phyloP scores from a whole-genome alignment of 441 rosid species.

The Bruguiera hainesii region DNA sequence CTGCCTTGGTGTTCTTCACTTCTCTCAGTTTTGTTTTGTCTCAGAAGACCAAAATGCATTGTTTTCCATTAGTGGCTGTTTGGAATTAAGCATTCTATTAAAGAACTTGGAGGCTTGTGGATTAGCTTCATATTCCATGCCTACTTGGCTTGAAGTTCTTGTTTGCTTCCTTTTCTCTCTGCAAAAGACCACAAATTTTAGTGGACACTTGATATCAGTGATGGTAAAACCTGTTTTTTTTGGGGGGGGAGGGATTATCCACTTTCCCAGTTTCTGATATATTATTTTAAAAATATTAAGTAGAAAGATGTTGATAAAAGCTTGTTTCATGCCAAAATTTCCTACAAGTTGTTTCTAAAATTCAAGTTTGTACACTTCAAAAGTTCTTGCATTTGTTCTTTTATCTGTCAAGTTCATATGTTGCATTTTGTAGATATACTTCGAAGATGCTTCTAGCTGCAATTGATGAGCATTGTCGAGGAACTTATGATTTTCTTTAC shows the following conservation, averaged over 20 bases:
- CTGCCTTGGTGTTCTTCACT: background rate
- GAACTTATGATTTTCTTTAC: conserved; percentile 68
- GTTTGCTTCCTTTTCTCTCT: too few relatives aligned
- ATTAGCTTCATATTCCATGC: too few relatives aligned
- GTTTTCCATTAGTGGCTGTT: too few relatives aligned
- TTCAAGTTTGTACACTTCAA: conserved; percentile 7
- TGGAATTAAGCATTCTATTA: too few relatives aligned
- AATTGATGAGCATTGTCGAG: conserved; percentile 62
- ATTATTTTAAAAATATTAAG: background rate
- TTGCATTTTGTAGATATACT: conserved; percentile 47
- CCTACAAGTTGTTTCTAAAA: background rate
- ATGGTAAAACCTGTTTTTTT: too few relatives aligned
- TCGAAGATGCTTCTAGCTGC: conserved; percentile 81
- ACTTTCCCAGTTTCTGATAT: background rate
- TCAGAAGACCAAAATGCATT: background rate
- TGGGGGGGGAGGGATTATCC: background rate
- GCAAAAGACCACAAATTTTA: too few relatives aligned
- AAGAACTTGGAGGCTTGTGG: too few relatives aligned
- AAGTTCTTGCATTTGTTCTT: conserved; percentile 1
- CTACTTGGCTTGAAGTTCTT: too few relatives aligned
- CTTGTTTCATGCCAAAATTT: conserved; percentile 6
- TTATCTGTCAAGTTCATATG: background rate
- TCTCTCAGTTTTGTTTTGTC: background rate
- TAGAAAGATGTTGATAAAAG: background rate
- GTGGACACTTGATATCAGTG: too few relatives aligned